Evolutionary conservation across 108 stramenopile species (phyloP).

Genomic region (Skeletonema costatum): DNA sequence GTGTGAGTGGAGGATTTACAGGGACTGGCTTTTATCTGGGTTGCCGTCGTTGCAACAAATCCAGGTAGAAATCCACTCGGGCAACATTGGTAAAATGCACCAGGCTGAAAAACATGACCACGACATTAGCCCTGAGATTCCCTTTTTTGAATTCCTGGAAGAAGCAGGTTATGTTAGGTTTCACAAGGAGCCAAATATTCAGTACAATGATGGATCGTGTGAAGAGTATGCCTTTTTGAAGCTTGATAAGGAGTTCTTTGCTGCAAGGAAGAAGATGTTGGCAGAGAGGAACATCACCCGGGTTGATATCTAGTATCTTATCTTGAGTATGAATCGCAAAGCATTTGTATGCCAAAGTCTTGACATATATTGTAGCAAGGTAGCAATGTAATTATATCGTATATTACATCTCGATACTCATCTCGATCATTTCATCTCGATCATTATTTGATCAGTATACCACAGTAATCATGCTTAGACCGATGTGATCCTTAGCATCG

Average conservation of each 20-base stretch:
- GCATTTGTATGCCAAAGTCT: too few relatives aligned
- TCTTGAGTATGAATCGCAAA: too few relatives aligned
- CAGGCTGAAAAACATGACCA: too few relatives aligned
- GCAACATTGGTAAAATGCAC: not conserved
- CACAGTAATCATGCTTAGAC: too few relatives aligned
- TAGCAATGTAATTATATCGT: too few relatives aligned
- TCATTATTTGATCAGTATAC: too few relatives aligned
- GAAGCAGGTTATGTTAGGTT: constrained; percentile 38
- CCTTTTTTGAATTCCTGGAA: constrained; percentile 43
- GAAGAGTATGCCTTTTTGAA: constrained; percentile 13
- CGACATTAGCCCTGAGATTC: not conserved
- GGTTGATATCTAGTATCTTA: not conserved
- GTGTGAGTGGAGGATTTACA: constrained; percentile 15
- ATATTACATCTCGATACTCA: too few relatives aligned
- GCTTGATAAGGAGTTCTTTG: constrained; percentile 6
- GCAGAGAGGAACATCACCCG: not conserved
- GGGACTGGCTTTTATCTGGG: constrained; percentile 8
- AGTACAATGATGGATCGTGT: not conserved
- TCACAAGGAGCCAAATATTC: constrained; percentile 41
- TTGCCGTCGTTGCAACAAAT: constrained; percentile 48
- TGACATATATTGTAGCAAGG: too few relatives aligned
- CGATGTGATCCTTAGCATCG: too few relatives aligned
- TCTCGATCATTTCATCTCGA: too few relatives aligned
- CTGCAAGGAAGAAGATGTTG: not conserved
- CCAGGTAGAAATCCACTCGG: constrained; percentile 52